phyloP scores from a whole-genome alignment of 139 green algal species.

The Micractinium conductrix region DNA sequence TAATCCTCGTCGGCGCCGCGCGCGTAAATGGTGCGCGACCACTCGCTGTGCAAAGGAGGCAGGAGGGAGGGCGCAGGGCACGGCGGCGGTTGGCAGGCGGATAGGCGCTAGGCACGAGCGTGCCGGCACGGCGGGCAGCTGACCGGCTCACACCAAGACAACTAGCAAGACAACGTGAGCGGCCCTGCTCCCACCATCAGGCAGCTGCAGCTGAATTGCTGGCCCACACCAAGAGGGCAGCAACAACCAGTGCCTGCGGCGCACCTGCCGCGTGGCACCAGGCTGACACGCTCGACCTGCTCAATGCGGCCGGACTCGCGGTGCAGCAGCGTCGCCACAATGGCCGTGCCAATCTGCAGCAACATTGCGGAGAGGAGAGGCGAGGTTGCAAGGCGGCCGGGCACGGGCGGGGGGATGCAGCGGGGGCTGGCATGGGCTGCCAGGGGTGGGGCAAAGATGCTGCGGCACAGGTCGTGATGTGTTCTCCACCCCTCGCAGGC shows the following conservation, averaged over 20 bases:
- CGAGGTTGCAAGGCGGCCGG: too few relatives aligned
- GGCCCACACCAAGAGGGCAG: too few relatives aligned
- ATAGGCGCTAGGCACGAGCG: too few relatives aligned
- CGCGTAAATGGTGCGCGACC: slow-evolving; percentile 76
- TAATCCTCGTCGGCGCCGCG: slow-evolving; percentile 82
- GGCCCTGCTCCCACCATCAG: too few relatives aligned
- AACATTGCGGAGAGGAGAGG: too few relatives aligned
- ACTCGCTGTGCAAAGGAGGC: slow-evolving; percentile 37
- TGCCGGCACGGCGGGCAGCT: background rate
- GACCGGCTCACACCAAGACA: background rate
- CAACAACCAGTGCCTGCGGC: background rate
- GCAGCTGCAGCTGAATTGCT: too few relatives aligned
- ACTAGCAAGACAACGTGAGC: too few relatives aligned
- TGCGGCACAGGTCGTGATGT: too few relatives aligned
- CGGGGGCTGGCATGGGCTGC: too few relatives aligned
- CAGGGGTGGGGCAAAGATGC: too few relatives aligned
- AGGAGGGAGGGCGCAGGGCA: background rate
- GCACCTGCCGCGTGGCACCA: slow-evolving; percentile 65
- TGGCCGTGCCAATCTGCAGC: slow-evolving; percentile 61
- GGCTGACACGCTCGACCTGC: slow-evolving; percentile 77
- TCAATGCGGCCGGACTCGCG: slow-evolving; percentile 57
- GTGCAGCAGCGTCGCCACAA: slow-evolving; percentile 78
- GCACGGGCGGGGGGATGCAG: too few relatives aligned
- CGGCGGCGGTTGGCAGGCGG: background rate
- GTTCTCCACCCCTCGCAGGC: too few relatives aligned